Conservation (phyloP, 2,329 filamentous ascomycete species). For the Stachybotrys chartarum region DNA sequence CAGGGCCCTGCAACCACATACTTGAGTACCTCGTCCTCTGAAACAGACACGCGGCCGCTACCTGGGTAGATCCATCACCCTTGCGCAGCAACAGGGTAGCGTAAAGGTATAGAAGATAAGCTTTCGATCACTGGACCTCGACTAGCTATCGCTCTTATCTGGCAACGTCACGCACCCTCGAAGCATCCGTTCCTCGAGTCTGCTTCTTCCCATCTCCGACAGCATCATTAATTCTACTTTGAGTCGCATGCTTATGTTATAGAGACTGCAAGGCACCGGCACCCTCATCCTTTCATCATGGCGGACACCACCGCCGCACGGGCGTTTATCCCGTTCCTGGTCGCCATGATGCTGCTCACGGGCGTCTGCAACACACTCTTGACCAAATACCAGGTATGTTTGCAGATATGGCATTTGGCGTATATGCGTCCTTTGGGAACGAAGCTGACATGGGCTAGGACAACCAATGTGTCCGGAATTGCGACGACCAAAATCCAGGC, state of each 20-base stretch:
- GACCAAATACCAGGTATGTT: slow-evolving; percentile 83
- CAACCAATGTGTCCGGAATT: slow-evolving; percentile 93
- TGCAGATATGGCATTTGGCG: not conserved
- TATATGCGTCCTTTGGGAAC: not conserved
- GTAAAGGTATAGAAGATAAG: too few relatives aligned
- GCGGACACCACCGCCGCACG: slow-evolving; percentile 40
- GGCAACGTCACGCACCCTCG: not conserved
- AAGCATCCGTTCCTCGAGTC: not conserved
- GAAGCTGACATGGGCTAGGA: slow-evolving; percentile 47
- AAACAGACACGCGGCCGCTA: too few relatives aligned
- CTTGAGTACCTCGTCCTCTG: too few relatives aligned
- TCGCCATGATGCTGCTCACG: slow-evolving; percentile 93
- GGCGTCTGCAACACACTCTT: slow-evolving; percentile 95
- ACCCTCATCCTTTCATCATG: not conserved
- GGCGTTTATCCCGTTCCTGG: slow-evolving; percentile 72
- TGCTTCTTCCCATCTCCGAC: not conserved
- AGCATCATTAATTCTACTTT: not conserved
- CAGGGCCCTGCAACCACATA: too few relatives aligned
- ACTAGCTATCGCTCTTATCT: not conserved
- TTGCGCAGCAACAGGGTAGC: too few relatives aligned
- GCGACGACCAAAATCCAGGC: slow-evolving; percentile 60
- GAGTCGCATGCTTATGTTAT: too few relatives aligned
- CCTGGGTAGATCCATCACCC: too few relatives aligned
- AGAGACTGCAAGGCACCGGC: too few relatives aligned
- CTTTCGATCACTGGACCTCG: too few relatives aligned